Evolutionary conservation across 2,329 filamentous ascomycete species (phyloP).

Genomic region (Beauveria rudraprayagi): DNA sequence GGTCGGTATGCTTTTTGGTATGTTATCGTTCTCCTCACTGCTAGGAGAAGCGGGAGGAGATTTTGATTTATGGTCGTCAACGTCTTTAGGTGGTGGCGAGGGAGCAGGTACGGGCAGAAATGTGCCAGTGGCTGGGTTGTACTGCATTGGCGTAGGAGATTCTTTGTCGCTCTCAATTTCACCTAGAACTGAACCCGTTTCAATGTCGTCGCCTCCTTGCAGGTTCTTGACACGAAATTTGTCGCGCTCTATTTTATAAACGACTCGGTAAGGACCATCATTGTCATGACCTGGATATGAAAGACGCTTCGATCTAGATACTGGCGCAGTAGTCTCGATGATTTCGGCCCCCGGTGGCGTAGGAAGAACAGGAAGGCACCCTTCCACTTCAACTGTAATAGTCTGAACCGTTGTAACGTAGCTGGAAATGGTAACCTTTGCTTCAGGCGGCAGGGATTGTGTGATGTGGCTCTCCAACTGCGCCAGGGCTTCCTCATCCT

Average conservation of each 20-base stretch:
- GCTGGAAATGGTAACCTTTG: slow-evolving; percentile 52
- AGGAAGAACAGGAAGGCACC: slow-evolving; percentile 41
- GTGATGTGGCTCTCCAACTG: slow-evolving; percentile 46
- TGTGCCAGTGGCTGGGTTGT: slow-evolving; percentile 6
- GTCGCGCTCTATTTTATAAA: slow-evolving; percentile 51
- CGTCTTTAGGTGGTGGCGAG: neutral
- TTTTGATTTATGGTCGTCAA: neutral
- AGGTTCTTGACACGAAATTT: slow-evolving; percentile 36
- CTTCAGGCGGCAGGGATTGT: slow-evolving; percentile 45
- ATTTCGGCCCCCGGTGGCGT: slow-evolving; percentile 53
- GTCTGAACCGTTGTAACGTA: slow-evolving; percentile 53
- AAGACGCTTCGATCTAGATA: slow-evolving; percentile 13
- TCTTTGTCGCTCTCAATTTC: slow-evolving; percentile 22
- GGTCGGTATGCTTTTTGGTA: neutral
- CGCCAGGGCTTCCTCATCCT: slow-evolving; percentile 31
- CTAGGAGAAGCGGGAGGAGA: neutral
- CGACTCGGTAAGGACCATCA: slow-evolving; percentile 42
- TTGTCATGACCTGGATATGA: slow-evolving; percentile 17
- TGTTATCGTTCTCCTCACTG: neutral
- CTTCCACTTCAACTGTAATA: slow-evolving; percentile 56
- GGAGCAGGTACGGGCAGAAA: neutral
- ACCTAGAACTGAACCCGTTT: slow-evolving; percentile 18
- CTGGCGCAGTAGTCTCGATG: slow-evolving; percentile 40
- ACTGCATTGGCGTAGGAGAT: slow-evolving; percentile 9
- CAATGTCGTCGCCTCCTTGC: slow-evolving; percentile 24